These are phyloP conservation scores for Ustilago vetiveriae DNA, from an alignment of 1,284 basidiomycete genomes.

Conservation along the genomic window DNA sequence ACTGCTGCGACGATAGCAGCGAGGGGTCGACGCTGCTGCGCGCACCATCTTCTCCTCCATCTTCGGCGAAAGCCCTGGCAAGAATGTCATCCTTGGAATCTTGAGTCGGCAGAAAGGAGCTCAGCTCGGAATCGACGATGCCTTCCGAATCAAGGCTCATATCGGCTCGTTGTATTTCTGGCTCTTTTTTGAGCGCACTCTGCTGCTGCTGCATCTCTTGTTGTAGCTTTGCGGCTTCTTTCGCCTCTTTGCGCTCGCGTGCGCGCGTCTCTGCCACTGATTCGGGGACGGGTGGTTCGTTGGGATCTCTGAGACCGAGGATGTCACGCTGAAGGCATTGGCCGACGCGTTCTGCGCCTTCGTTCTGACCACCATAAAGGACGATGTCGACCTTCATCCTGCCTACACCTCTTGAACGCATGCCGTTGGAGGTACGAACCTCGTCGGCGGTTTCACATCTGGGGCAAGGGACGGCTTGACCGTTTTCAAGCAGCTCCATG, in stretches of 20 bases:
- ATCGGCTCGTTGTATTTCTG: slow-evolving; percentile 7
- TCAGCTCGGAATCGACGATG: slow-evolving; percentile 26
- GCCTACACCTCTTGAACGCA: slow-evolving; percentile 83
- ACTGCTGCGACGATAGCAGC: slow-evolving; percentile 7
- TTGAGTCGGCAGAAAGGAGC: slow-evolving; percentile 1
- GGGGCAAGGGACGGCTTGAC: slow-evolving; percentile 80
- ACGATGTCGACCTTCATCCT: slow-evolving; percentile 86
- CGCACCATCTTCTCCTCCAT: slow-evolving; percentile 3
- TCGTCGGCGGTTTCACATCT: slow-evolving; percentile 78
- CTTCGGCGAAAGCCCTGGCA: slow-evolving; percentile 43
- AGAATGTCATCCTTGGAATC: slow-evolving; percentile 48
- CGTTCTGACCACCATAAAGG: slow-evolving; percentile 89
- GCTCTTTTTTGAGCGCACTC: slow-evolving; percentile 10
- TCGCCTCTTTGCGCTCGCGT: slow-evolving; percentile 46
- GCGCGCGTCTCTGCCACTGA: slow-evolving; percentile 51
- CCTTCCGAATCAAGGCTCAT: slow-evolving; percentile 32
- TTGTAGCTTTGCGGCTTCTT: slow-evolving; percentile 22
- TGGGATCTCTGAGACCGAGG: slow-evolving; percentile 61
- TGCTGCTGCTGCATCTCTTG: slow-evolving; percentile 11
- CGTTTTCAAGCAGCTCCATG: slow-evolving; percentile 67
- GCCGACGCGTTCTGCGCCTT: slow-evolving; percentile 79
- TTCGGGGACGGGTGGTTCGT: slow-evolving; percentile 62
- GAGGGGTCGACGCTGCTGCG: slow-evolving; percentile 8
- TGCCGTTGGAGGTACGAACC: slow-evolving; percentile 78
- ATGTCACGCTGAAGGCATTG: slow-evolving; percentile 65